A percentile compares a stretch with the other conserved stretches of the same genome.
Conservation (phyloP, 148 eudicot genomes). For the Persicaria tinctoria region DNA sequence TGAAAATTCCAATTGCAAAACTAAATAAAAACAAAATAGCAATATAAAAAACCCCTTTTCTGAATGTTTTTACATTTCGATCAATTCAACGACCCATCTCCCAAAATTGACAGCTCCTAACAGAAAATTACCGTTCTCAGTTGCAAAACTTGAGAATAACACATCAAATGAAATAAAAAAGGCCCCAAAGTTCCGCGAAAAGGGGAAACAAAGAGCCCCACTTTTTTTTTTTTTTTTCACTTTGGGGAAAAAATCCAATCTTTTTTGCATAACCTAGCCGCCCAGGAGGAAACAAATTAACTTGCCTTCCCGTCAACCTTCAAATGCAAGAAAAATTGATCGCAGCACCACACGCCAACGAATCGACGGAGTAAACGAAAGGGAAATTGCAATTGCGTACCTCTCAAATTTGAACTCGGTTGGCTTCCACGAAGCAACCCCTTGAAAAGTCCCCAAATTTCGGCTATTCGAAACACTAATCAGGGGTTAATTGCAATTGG, state of each 20-base stretch:
- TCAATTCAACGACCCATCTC: neutral
- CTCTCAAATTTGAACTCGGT: slow-evolving; percentile 2
- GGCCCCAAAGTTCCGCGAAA: neutral
- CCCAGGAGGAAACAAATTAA: neutral
- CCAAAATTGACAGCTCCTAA: neutral
- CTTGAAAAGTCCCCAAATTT: neutral
- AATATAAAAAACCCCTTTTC: too few relatives aligned
- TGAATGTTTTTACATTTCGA: too few relatives aligned
- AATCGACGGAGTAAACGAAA: neutral
- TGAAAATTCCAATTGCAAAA: neutral
- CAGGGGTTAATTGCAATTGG: neutral
- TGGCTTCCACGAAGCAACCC: neutral
- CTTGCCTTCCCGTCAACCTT: slow-evolving; percentile 13
- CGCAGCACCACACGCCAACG: slow-evolving; percentile 7
- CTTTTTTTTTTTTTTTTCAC: neutral
- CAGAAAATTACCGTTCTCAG: neutral
- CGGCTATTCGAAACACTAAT: neutral
- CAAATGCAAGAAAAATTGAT: neutral
- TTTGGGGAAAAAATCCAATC: neutral
- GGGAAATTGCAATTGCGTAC: neutral
- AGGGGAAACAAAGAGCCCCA: slow-evolving; percentile 5
- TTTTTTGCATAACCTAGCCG: neutral
- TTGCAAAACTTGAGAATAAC: neutral
- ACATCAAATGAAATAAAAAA: neutral
- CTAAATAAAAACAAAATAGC: neutral